Percentiles rank a stretch among this genome's conserved stretches.
These are phyloP conservation scores for Xylaria longipes DNA, from an alignment of 495 filamentous ascomycete genomes.

Conservation along the genomic window DNA sequence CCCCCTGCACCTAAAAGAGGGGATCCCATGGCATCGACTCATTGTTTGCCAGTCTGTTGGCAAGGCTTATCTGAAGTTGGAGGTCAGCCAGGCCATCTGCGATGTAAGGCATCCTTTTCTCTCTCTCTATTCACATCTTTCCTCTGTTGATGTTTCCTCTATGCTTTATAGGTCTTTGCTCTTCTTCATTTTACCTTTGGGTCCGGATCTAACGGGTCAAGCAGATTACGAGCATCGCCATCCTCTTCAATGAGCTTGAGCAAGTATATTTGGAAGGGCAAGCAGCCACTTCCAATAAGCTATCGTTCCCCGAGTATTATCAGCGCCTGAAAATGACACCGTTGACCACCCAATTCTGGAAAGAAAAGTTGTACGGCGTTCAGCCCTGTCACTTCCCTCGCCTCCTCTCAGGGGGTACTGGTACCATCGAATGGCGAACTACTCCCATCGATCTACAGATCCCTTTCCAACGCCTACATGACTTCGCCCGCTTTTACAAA, in stretches of 20 bases:
- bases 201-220: constrained; percentile 21
- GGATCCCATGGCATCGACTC: constrained; percentile 51
- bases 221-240: constrained; percentile 45
- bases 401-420: constrained; percentile 34
- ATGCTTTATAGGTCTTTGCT: not conserved
- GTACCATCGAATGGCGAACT: constrained; percentile 40
- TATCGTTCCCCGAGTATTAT: constrained; percentile 48
- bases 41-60: constrained; percentile 51
- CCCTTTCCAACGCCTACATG: constrained; percentile 41
- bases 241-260: constrained; percentile 51
- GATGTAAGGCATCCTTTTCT: constrained; percentile 38
- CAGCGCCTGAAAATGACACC: constrained; percentile 44
- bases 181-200: not conserved
- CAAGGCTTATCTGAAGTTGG: constrained; percentile 53
- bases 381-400: constrained; percentile 50
- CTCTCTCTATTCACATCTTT: not conserved
- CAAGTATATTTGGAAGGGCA: constrained; percentile 47
- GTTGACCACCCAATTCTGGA: constrained; percentile 51
- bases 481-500: constrained; percentile 43
- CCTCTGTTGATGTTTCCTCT: not conserved
- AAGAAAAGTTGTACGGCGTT: constrained; percentile 43
- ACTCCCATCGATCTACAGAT: constrained; percentile 47
- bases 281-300: constrained; percentile 34
- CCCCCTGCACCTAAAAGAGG: constrained; percentile 41
- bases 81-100: constrained; percentile 53